phyloP scores from a whole-genome alignment of 1,284 basidiomycete species.

The Coniferiporia weirii region DNA sequence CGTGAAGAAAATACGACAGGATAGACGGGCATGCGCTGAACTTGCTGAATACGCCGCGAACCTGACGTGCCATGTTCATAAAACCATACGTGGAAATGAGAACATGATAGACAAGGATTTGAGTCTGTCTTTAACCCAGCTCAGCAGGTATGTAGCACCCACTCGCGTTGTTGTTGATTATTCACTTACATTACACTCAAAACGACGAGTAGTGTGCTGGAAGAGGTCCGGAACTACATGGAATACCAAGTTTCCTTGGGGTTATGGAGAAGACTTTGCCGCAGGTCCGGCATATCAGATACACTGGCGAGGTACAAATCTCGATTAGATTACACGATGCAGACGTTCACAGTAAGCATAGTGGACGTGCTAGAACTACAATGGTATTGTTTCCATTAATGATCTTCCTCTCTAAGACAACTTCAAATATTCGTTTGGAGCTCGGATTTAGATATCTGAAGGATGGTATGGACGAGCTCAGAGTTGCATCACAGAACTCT shows the following conservation, averaged over 20 bases:
- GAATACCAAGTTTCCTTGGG: background rate
- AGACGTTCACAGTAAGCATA: constrained; percentile 3
- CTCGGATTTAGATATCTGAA: background rate
- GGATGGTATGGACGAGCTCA: constrained; percentile 4
- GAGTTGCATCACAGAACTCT: background rate
- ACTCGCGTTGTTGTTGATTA: too few relatives aligned
- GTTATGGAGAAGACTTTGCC: background rate
- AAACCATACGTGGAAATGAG: constrained; percentile 7
- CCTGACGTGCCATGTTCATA: constrained; percentile 1
- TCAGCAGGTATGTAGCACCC: background rate
- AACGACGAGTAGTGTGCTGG: background rate
- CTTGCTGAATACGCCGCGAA: constrained; percentile 7
- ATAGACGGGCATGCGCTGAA: constrained; percentile 2
- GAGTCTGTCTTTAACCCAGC: constrained; percentile 1
- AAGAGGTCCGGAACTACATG: constrained; percentile 5
- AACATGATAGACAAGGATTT: constrained; percentile 8
- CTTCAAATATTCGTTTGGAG: constrained; percentile 1
- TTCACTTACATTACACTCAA: background rate
- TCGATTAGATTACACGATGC: constrained; percentile 3
- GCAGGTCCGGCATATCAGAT: background rate
- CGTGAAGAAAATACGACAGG: constrained; percentile 5
- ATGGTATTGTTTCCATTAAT: background rate
- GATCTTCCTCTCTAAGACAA: background rate
- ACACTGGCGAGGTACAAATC: background rate
- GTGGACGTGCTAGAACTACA: background rate